Evolutionary conservation across 192 early-diverging fungal genomes (phyloP).

Genomic region (Umbelopsis isabellina): DNA sequence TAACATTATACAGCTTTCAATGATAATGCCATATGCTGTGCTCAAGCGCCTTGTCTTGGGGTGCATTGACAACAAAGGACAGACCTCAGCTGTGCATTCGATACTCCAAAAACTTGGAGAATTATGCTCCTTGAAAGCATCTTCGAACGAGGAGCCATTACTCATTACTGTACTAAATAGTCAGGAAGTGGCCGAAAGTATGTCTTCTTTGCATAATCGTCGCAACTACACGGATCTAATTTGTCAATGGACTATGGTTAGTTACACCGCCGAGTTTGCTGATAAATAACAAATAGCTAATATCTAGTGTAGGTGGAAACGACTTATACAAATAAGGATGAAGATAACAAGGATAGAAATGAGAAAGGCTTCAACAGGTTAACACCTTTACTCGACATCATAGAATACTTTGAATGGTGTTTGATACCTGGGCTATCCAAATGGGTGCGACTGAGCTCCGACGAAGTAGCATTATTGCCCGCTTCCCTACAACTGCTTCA

Average conservation of each 20-base stretch:
- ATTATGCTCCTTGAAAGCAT: background rate
- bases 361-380: too few species aligned
- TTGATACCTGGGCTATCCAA: background rate
- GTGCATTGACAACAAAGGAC: slow-evolving; percentile 1
- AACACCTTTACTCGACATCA: background rate
- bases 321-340: background rate
- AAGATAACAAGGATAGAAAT: too few species aligned
- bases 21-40: slow-evolving; percentile 5
- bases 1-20: background rate
- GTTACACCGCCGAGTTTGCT: background rate
- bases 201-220: background rate
- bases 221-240: background rate
- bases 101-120: background rate
- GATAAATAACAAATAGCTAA: background rate
- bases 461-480: background rate
- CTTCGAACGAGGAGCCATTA: background rate
- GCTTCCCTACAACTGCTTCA: background rate
- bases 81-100: background rate
- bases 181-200: background rate
- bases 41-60: background rate
- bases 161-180: background rate
- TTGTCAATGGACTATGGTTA: slow-evolving; percentile 10
- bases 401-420: slow-evolving; percentile 3
- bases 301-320: background rate
- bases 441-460: too few species aligned